Evolutionary conservation across 352 stramenopile genomes (phyloP), one percentile per base, ranked within the genome.

Genomic region (Peronospora farinosa): DNA sequence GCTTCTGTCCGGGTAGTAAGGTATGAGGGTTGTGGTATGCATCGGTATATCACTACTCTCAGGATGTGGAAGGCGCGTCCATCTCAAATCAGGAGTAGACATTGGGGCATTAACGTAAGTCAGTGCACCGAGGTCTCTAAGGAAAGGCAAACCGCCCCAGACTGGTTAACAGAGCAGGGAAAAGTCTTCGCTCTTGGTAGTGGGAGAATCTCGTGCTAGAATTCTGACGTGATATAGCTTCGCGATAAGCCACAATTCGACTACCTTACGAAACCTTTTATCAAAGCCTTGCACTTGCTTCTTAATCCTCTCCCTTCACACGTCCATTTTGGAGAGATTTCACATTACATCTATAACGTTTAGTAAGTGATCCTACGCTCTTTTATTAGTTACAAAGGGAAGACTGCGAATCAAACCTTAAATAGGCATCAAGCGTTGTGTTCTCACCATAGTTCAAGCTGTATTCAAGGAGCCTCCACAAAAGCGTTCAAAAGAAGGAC

Each of bases 91-190:
- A 74, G 65, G 61, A 70, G 65, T 74, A n/a, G 51, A 75, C 60
- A 76, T 76, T 64, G 67, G 41, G 51, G 35, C 31, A 59, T 60
- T 53, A 16, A 5, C 63, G 63, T 63, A 73, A 66, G 63, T 2
- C 3, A 59, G 28, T 56, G 36, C 15, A 54, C 47, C 63, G 51
- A 76, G 67, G 67, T 76, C 60, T 57, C 51, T 77, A 72, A 77
- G 58, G 67, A 77, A 70, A 40, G 60, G 67, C 68, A 60, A 45
- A 77, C 17, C 47, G 67, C 67, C 63, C 63, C 67, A 77, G 67
- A 48, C 63, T 77, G 67, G 67, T 17, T 65, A 69, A 76, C 67
- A 76, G 63, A 76, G 67, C 67, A 76, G 63, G 67, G 67, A 76
- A 73, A 76, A 76, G 37, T 51, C 47, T 55, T 68, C 63, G 67